Base-by-base conservation (phyloP, 2,329 filamentous ascomycete species). In the Phoma herbarum region DNA sequence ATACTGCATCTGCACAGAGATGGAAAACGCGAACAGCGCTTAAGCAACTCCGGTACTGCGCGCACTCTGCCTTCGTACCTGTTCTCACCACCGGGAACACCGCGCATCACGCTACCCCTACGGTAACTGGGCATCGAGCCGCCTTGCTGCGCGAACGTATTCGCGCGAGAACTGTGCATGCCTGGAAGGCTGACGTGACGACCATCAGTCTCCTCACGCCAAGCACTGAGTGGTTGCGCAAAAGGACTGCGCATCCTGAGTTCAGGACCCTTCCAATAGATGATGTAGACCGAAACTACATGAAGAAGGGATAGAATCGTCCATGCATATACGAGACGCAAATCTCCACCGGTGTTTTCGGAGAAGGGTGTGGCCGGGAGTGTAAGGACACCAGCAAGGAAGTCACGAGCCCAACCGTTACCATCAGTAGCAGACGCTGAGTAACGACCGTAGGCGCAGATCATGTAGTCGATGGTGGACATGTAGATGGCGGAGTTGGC, bases 381-480 rank as follows among this genome's bases (percentile, higher is more conserved):
- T 0, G 90, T 90, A 2, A 91, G 84, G 3, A 92, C 81, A 76
- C 90, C 90, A 5, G 90, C 90, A 0, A 93, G 79, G 77, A 93
- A 89, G 70, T 93, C 90, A 62, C 90, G 84, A 3, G 89, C 83
- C 82, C 89, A 92, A 1, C 90, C 90, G 61, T 93, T 93, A 10
- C 90, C 90, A 39, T 90, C 90, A 0, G 90, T 92, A 0, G 90
- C 90, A 0, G 89, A 92, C 1, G 90, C 90, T 2, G 88, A 87
- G 74, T 91, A 92, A 0, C 87, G 87, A 0, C 90, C 90, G 67
- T 92, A 90, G 0, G 89, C 87, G 57, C 87, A 88, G 31, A 91
- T 85, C 87, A 92, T 92, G 79, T 92, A 92, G 75, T 92, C 89
- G 63, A 91, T 90, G 0, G 89, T 92, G 0, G 88, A 88, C 88